Conservation (phyloP, 2,329 filamentous ascomycete species). For the Fusarium torreyae region DNA sequence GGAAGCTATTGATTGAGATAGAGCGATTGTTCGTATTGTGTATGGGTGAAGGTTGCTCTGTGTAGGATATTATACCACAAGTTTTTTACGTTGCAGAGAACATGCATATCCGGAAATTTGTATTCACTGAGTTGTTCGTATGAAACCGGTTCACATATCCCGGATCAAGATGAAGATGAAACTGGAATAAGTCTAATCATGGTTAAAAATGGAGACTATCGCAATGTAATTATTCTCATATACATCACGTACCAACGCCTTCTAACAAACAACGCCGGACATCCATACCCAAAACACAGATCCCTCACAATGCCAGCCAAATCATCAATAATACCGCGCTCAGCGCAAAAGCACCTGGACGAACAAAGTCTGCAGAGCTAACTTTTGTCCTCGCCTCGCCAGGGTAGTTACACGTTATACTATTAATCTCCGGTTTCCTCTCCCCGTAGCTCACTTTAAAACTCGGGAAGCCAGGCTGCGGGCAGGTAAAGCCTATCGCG, state of each 20-base stretch:
- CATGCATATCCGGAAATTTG: neutral
- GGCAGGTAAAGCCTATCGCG: constrained; percentile 82
- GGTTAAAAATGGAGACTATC: constrained; percentile 4
- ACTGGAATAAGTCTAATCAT: neutral
- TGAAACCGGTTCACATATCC: neutral
- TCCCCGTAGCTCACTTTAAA: constrained; percentile 57
- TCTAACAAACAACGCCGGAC: constrained; percentile 28
- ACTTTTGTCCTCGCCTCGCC: constrained; percentile 55
- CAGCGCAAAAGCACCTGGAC: constrained; percentile 40
- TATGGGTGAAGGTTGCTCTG: neutral
- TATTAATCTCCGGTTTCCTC: constrained; percentile 43
- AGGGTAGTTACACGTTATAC: constrained; percentile 58
- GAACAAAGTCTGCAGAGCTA: constrained; percentile 29
- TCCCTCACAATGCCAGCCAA: constrained; percentile 39
- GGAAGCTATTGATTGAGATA: neutral
- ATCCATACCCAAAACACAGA: constrained; percentile 21
- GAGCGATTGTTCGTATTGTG: neutral
- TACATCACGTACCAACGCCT: constrained; percentile 12
- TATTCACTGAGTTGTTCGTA: neutral
- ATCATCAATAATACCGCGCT: constrained; percentile 34
- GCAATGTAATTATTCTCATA: constrained; percentile 5
- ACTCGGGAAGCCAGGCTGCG: constrained; percentile 58
- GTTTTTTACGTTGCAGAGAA: neutral
- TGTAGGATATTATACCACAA: constrained; percentile 4
- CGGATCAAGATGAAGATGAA: neutral